Percentiles rank a stretch among this genome's conserved stretches.
These are phyloP conservation scores for Epichloe gansuensis DNA, from an alignment of 2,329 filamentous ascomycete genomes.

Conservation along the genomic window DNA sequence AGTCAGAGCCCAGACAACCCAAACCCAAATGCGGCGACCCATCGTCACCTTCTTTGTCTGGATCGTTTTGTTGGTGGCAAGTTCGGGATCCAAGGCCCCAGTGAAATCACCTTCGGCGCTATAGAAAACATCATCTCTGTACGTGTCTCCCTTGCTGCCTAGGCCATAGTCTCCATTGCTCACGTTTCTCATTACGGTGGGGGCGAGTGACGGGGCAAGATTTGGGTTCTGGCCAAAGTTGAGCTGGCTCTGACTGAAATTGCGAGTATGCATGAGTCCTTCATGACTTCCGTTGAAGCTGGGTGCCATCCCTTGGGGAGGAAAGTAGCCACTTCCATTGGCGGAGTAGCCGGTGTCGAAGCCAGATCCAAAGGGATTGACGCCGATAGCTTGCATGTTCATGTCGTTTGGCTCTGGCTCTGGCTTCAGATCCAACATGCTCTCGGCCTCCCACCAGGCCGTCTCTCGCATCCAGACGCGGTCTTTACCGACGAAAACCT, in stretches of 20 bases:
- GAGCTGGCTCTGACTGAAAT: slow-evolving; percentile 43
- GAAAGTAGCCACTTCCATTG: slow-evolving; percentile 58
- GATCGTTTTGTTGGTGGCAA: slow-evolving; percentile 64
- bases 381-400: slow-evolving; percentile 25
- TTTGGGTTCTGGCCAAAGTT: slow-evolving; percentile 30
- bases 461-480: slow-evolving; percentile 90
- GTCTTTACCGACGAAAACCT: slow-evolving; percentile 82
- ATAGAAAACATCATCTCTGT: slow-evolving; percentile 63
- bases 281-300: slow-evolving; percentile 59
- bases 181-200: slow-evolving; percentile 43
- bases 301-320: slow-evolving; percentile 45
- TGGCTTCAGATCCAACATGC: slow-evolving; percentile 82
- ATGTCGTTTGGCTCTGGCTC: slow-evolving; percentile 43
- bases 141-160: slow-evolving; percentile 71
- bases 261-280: slow-evolving; percentile 53
- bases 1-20: slow-evolving; percentile 71
- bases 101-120: slow-evolving; percentile 56
- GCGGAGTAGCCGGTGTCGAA: slow-evolving; percentile 65
- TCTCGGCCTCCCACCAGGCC: slow-evolving; percentile 97
- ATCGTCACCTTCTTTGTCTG: slow-evolving; percentile 53
- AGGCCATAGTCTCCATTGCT: slow-evolving; percentile 76
- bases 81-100: slow-evolving; percentile 61
- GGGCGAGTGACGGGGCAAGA: slow-evolving; percentile 47
- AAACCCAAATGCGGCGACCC: slow-evolving; percentile 66
- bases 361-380: slow-evolving; percentile 29